phyloP scores from a whole-genome alignment of 75 land plant species.

The Sequoiadendron giganteum region DNA sequence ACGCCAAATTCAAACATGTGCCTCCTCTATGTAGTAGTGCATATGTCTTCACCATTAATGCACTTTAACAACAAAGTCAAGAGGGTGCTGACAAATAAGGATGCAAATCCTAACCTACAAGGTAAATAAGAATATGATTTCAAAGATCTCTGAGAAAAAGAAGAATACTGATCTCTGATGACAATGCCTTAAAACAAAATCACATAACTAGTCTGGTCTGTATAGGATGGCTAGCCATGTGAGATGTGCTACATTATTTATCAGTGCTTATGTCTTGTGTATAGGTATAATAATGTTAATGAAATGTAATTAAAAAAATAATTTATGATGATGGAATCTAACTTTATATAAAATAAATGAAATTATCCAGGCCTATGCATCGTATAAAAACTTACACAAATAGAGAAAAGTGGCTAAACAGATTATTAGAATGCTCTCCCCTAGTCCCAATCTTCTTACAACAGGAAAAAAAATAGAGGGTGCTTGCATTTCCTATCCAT shows the following conservation, averaged over 20 bases:
- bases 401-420: neutral
- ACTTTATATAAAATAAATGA: neutral
- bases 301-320: neutral
- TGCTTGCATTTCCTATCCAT: neutral
- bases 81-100: neutral
- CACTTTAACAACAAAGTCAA: neutral
- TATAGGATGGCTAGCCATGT: neutral
- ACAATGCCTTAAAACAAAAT: neutral
- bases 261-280: neutral
- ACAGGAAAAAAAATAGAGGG: neutral
- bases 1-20: neutral
- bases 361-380: neutral
- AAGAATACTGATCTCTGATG: neutral
- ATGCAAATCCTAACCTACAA: too few relatives aligned
- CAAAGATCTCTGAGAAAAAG: neutral
- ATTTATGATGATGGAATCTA: neutral
- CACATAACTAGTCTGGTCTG: neutral
- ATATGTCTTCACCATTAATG: neutral
- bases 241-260: neutral
- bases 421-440: neutral
- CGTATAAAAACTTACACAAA: neutral
- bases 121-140: neutral
- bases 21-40: neutral
- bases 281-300: neutral
- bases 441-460: neutral